Evolutionary conservation across 768 basidiomycete genomes (phyloP), one percentile per base, ranked within the genome.

Genomic region (Clitopilus hobsonii): DNA sequence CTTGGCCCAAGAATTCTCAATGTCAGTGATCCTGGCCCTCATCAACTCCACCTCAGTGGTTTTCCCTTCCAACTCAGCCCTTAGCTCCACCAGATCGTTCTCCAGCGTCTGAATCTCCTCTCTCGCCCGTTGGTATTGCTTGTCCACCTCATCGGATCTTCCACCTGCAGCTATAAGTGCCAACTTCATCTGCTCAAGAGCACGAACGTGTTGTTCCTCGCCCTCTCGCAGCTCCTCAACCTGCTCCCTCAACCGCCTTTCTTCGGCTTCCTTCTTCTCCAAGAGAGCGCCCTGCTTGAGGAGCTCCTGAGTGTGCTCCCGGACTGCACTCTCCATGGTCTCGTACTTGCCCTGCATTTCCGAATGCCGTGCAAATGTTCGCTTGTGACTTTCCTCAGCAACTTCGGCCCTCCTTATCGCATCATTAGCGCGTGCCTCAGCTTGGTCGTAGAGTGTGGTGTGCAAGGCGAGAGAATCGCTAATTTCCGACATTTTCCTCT

Each of bases 1-100:
- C 68, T 93, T 90, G 23, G 89, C 83, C 87, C 94, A 97, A 7
- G 89, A 84, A 65, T 89, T 93, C 72, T 97, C 95, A 38, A 88
- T 85, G 53, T 95, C 91, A 23, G 81, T 74, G 38, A 95, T 71
- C 53, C 88, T 78, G 8, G 76, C 71, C 45, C 83, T 80, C 5
- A 86, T 77, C 7, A 82, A 69, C 57, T 95, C 92, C 14, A 84
- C 81, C 67, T 97, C 95, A 2, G 80, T 74, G 1, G 79, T 81
- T 56, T 85, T 81, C 2, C 83, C 72, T 67, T 96, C 93, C 18
- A 97, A 72, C 56, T 98, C 96, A 13, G 84, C 82, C 38, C 87
- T 85, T 10, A 91, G 76, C 53, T 94, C 89, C 8, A 83, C 80
- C 41, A 96, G 63, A 58, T 96, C 94, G 5, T 74, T 69, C 65